Percentiles rank a stretch among this genome's conserved stretches.
Evolutionary conservation across 441 rosid species (phyloP).

Genomic region (Populus hybrid): DNA sequence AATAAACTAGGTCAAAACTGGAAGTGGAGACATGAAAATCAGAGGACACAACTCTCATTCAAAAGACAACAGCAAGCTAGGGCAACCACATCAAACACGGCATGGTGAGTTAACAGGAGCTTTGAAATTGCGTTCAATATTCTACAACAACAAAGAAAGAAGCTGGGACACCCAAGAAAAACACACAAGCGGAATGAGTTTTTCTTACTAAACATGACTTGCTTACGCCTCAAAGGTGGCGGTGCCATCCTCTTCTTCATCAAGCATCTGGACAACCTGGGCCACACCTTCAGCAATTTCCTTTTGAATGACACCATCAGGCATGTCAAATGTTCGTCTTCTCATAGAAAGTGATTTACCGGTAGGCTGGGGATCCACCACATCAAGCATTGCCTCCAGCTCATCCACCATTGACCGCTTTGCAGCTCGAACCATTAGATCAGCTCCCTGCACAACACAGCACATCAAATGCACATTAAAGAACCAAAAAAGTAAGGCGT

Average conservation of each 20-base stretch:
- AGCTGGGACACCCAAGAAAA: neutral
- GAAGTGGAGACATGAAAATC: neutral
- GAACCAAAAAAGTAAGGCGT: neutral
- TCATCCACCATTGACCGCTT: slow-evolving; percentile 86
- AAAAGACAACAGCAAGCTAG: neutral
- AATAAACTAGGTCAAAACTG: neutral
- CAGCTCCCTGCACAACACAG: slow-evolving; percentile 53
- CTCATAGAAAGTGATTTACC: slow-evolving; percentile 64
- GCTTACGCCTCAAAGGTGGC: slow-evolving; percentile 27
- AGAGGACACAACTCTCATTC: neutral
- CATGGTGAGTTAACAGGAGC: neutral
- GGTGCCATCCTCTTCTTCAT: slow-evolving; percentile 34
- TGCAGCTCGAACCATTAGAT: slow-evolving; percentile 71
- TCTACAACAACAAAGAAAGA: neutral
- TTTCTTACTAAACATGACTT: neutral
- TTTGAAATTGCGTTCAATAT: neutral
- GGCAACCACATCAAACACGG: neutral
- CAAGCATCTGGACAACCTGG: slow-evolving; percentile 78
- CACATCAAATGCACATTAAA: slow-evolving; percentile 5
- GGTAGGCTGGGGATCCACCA: slow-evolving; percentile 77
- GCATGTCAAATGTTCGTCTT: slow-evolving; percentile 87
- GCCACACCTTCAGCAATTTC: slow-evolving; percentile 85
- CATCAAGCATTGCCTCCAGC: slow-evolving; percentile 87
- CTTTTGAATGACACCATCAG: slow-evolving; percentile 55
- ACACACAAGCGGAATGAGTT: neutral